These are phyloP conservation scores for Camelina hispida DNA, from an alignment of 345 rosid genomes.

Conservation along the genomic window DNA sequence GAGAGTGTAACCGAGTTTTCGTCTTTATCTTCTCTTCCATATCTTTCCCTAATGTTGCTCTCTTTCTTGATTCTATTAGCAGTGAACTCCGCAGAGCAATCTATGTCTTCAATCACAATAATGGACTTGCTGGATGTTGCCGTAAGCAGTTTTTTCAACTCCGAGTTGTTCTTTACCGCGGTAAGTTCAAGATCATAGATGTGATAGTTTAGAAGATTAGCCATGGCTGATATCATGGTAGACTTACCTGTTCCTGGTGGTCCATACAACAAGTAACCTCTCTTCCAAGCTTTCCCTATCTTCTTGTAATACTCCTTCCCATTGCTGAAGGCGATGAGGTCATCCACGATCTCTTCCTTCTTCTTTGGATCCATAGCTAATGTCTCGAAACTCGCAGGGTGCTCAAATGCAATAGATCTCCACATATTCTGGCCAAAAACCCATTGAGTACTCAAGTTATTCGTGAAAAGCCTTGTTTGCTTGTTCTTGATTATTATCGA, in stretches of 20 bases:
- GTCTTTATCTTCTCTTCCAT: slow-evolving; percentile 19
- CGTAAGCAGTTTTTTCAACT: slow-evolving; percentile 48
- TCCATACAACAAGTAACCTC: slow-evolving; percentile 53
- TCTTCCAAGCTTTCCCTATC: slow-evolving; percentile 54
- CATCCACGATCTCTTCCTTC: slow-evolving; percentile 47
- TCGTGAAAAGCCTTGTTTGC: slow-evolving; percentile 58
- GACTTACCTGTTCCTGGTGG: slow-evolving; percentile 57
- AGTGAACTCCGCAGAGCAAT: slow-evolving; percentile 49
- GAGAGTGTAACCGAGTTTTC: slow-evolving; percentile 59
- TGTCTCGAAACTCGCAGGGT: slow-evolving; percentile 47
- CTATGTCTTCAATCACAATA: slow-evolving; percentile 52
- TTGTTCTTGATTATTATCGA: slow-evolving; percentile 50
- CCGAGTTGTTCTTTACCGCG: slow-evolving; percentile 44
- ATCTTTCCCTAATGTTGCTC: background rate
- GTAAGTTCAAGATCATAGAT: slow-evolving; percentile 52
- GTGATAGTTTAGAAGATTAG: slow-evolving; percentile 46
- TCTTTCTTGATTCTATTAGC: slow-evolving; percentile 36
- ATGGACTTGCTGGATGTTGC: slow-evolving; percentile 49
- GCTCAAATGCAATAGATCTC: slow-evolving; percentile 50
- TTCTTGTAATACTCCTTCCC: slow-evolving; percentile 49
- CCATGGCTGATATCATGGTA: slow-evolving; percentile 56
- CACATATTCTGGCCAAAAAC: slow-evolving; percentile 35
- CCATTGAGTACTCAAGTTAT: slow-evolving; percentile 46
- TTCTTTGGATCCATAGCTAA: slow-evolving; percentile 48
- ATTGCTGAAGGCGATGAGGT: slow-evolving; percentile 40